A percentile compares a stretch with the other conserved stretches of the same genome.
phyloP scores from a whole-genome alignment of 1,139 yeast species.

The Blastobotrys serpentis region DNA sequence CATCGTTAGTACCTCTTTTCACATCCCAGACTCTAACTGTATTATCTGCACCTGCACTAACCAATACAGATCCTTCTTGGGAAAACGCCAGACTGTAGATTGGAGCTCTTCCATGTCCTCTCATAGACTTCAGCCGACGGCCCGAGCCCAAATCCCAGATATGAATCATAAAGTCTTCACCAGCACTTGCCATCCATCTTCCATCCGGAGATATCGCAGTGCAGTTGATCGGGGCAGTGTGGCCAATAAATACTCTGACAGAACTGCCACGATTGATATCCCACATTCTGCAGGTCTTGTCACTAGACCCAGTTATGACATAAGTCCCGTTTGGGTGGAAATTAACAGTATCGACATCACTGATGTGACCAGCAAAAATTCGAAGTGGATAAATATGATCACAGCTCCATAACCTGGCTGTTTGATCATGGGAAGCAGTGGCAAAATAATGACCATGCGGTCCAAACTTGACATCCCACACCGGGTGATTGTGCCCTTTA shows the following conservation, averaged over 20 bases:
- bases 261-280: constrained; percentile 86
- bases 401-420: constrained; percentile 96
- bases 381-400: constrained; percentile 96
- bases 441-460: constrained; percentile 98
- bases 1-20: constrained; percentile 76
- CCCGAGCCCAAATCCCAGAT: constrained; percentile 97
- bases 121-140: constrained; percentile 67
- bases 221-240: constrained; percentile 81
- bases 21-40: constrained; percentile 96
- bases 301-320: constrained; percentile 91
- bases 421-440: constrained; percentile 95
- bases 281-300: constrained; percentile 98
- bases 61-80: constrained; percentile 82
- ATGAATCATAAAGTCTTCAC: constrained; percentile 86
- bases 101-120: constrained; percentile 89
- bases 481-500: constrained; percentile 93
- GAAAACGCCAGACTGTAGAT: constrained; percentile 85
- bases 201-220: constrained; percentile 96
- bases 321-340: constrained; percentile 97
- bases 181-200: constrained; percentile 92
- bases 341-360: constrained; percentile 92
- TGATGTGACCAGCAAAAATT: constrained; percentile 94
- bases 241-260: constrained; percentile 93
- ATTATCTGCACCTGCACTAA: constrained; percentile 91
- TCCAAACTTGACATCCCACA: constrained; percentile 95